Evolutionary conservation across 2,329 filamentous ascomycete species (phyloP).

Genomic region (Penicillium sp.): DNA sequence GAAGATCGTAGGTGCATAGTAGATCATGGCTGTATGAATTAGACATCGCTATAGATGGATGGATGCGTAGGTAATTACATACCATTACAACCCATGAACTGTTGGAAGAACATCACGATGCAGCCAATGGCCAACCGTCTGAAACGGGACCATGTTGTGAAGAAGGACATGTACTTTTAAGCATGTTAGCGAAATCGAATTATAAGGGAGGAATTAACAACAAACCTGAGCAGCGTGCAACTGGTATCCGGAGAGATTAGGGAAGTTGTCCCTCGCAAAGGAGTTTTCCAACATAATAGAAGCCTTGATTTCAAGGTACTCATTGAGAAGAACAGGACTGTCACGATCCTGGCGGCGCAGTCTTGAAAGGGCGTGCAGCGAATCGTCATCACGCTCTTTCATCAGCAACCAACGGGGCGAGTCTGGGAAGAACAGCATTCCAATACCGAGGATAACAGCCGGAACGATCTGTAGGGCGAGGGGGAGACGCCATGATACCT

Average conservation of each 20-base stretch:
- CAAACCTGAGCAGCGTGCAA: conserved; percentile 28
- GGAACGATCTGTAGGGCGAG: conserved; percentile 42
- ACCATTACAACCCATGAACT: conserved; percentile 44
- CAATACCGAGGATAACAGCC: conserved; percentile 32
- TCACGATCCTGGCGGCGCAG: conserved; percentile 42
- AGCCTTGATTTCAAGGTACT: conserved; percentile 46
- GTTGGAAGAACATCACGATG: conserved; percentile 37
- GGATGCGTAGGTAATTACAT: not conserved
- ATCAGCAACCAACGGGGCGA: conserved; percentile 49
- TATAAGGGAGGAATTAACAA: not conserved
- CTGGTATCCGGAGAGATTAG: conserved; percentile 22
- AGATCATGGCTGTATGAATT: conserved; percentile 35
- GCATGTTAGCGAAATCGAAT: not conserved
- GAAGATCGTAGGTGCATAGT: conserved; percentile 44
- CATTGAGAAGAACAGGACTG: conserved; percentile 42
- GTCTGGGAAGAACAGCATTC: conserved; percentile 46
- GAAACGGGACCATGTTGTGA: conserved; percentile 31
- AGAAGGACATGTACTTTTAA: conserved; percentile 26
- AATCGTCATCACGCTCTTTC: conserved; percentile 44
- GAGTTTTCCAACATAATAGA: conserved; percentile 32
- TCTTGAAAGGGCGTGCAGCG: conserved; percentile 39
- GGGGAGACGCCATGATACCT: conserved; percentile 43
- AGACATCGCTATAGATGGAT: not conserved
- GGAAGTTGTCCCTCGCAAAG: conserved; percentile 26
- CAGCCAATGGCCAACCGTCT: conserved; percentile 34